Base-by-base conservation (phyloP, 805 yeast species). In the Danielozyma ontarioensis region DNA sequence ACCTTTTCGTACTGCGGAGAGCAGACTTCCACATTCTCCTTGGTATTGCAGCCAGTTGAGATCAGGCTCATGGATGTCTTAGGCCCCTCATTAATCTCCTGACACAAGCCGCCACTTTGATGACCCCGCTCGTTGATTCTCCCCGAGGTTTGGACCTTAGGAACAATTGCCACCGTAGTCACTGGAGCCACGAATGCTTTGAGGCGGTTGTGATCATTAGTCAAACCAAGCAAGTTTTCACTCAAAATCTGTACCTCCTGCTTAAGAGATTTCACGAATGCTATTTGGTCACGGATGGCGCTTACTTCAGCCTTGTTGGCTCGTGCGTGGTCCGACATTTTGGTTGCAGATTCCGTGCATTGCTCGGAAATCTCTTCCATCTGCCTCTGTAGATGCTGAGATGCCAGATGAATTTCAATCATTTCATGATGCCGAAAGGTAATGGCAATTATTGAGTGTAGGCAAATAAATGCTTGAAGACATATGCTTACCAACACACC, bases 221-320 rank as follows among this genome's bases (percentile, higher is more conserved):
- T 34, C 7, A 38, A 15, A 16, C 17, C 25, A n/a, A 28, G 25
- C 14, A 39, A n/a, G 5, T 19, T 22, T 12, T 36, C 31, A 27
- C 27, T 31, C 4, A 44, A 22, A 12, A 7, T 21, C 8, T 6
- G 6, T 6, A 19, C 22, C 6, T 6, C 6, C n/a, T n/a, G n/a
- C n/a, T n/a, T n/a, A n/a, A n/a, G n/a, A 19, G 22, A 19, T 6
- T 6, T 10, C 8, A 19, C 10, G 22, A 6, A 19, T n/a, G 34
- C 47, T 2, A 48, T 23, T 16, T 42, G 46, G 18, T 31, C 22
- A 13, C 35, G 27, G n/a, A 44, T 27, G 35, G 48, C 49, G 3
- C 51, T 54, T n/a, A n/a, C n/a, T n/a, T n/a, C n/a, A 7, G 45
- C 45, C 28, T 36, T 36, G 33, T 36, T 40, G n/a, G 48, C 30